These are phyloP conservation scores for Castanospermum australe DNA, from an alignment of 306 rosid genomes.

Conservation along the genomic window DNA sequence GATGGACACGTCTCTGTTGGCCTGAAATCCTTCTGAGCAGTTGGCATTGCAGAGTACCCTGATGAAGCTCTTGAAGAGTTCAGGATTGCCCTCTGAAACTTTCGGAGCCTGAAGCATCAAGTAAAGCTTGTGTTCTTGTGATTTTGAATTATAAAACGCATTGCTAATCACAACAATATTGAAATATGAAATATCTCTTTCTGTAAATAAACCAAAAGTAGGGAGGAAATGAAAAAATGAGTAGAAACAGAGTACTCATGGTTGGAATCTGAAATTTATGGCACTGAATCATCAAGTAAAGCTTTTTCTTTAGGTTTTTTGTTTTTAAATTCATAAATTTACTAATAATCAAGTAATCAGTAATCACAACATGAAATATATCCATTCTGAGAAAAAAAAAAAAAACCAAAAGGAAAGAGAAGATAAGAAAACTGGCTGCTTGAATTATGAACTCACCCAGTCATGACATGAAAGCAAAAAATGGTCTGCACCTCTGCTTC, in stretches of 20 bases:
- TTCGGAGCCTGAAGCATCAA: slow-evolving; percentile 57
- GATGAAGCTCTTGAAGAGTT: slow-evolving; percentile 56
- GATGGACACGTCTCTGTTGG: slow-evolving; percentile 59
- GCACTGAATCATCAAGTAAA: no score
- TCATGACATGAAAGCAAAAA: slow-evolving; percentile 67
- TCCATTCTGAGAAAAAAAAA: no score
- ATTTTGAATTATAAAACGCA: neutral
- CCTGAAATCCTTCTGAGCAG: slow-evolving; percentile 66
- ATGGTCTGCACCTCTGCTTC: slow-evolving; percentile 66
- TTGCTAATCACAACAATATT: neutral
- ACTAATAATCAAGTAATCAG: no score
- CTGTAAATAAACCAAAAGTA: neutral
- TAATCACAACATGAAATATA: no score
- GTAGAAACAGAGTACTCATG: no score
- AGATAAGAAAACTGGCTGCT: no score
- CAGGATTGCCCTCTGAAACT: slow-evolving; percentile 49
- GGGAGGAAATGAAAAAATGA: neutral
- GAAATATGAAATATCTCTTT: neutral
- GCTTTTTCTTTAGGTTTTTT: no score
- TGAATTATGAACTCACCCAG: slow-evolving; percentile 56
- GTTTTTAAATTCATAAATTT: no score
- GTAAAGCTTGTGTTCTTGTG: neutral
- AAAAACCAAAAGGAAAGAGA: neutral
- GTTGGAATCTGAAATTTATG: no score
- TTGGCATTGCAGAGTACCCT: slow-evolving; percentile 79